Base-by-base conservation (phyloP, 2,329 filamentous ascomycete genomes). In the Fusarium clavum region DNA sequence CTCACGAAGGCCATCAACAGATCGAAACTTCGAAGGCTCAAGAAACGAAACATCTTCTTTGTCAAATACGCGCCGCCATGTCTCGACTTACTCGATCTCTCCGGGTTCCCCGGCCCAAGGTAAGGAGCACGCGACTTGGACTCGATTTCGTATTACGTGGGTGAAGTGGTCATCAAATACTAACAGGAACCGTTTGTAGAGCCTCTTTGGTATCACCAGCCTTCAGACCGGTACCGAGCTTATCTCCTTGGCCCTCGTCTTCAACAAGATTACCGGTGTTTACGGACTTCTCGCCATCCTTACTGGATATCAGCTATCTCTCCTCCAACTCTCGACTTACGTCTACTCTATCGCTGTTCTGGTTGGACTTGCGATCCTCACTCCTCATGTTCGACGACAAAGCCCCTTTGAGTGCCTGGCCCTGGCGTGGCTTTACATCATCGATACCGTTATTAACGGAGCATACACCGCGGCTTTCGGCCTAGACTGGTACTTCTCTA, bases 241-340 rank as follows among this genome's bases (percentile, higher is more conserved):
- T 76, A 94, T 97, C 75, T 90, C 92, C 7, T 86, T 96, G 67
- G 90, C 92, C 13, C 88, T 97, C 70, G 86, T 97, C 58, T 91
- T 98, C 83, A 98, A 98, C 86, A 97, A 97, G 81, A 88, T 94
- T 72, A 95, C 93, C 52, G 94, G 94, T 61, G 85, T 97, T 73
- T 98, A 97, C 81, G 94, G 94, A 71, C 86, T 98, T 45, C 90
- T 98, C 73, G 94, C 94, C 63, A 88, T 97, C 73, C 85, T 97
- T 70, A 97, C 94, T 25, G 95, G 95, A 78, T 94, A 93, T 80
- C 85, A 91, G 73, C 89, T 97, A 68, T 94, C 93, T 57, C 86
- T 90, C 30, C 87, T 96, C 25, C 95, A 98, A 81, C 87, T 97
- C 61, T 92, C 92, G 61, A 96, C 97, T 86, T 98, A 97, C 85